These are phyloP conservation scores for Hyaloscypha hepaticicola DNA, from an alignment of 495 filamentous ascomycete genomes.

Conservation along the genomic window DNA sequence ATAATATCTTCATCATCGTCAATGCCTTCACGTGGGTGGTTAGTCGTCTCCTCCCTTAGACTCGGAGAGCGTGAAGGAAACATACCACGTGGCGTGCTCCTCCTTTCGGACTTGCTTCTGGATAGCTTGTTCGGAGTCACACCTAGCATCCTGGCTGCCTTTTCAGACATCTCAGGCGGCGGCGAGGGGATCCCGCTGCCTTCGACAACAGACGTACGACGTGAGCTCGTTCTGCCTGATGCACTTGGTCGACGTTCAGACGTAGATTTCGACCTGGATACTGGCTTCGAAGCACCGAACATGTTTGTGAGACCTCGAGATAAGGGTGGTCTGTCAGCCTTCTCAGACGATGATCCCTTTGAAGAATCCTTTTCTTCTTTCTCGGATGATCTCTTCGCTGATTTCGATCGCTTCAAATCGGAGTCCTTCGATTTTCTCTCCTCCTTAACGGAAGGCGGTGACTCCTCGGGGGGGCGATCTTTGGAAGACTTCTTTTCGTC, in stretches of 20 bases:
- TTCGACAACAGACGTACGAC: constrained; percentile 46
- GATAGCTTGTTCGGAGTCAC: constrained; percentile 37
- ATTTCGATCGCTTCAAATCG: constrained; percentile 36
- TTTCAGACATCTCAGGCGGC: constrained; percentile 51
- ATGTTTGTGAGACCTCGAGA: constrained; percentile 45
- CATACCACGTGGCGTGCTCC: constrained; percentile 28
- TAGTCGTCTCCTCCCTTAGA: constrained; percentile 24
- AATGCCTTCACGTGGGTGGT: constrained; percentile 14
- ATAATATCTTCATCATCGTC: constrained; percentile 34
- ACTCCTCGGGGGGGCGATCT: constrained; percentile 35
- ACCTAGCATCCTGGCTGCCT: constrained; percentile 54
- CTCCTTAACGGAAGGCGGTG: constrained; percentile 40
- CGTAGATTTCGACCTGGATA: constrained; percentile 51
- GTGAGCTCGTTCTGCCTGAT: constrained; percentile 40
- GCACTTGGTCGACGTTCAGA: constrained; percentile 47
- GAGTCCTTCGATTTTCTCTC: constrained; percentile 33
- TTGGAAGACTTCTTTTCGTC: constrained; percentile 47
- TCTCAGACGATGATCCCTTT: constrained; percentile 46
- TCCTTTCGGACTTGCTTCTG: constrained; percentile 41
- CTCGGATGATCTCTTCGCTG: constrained; percentile 35
- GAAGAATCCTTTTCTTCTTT: constrained; percentile 32
- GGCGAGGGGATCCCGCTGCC: constrained; percentile 45
- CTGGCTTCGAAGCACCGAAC: constrained; percentile 50
- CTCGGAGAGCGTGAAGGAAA: constrained; percentile 11
- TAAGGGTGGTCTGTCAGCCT: constrained; percentile 37